Evolutionary conservation across 2,329 filamentous ascomycete genomes (phyloP).

Genomic region (Fusarium verticillioides): DNA sequence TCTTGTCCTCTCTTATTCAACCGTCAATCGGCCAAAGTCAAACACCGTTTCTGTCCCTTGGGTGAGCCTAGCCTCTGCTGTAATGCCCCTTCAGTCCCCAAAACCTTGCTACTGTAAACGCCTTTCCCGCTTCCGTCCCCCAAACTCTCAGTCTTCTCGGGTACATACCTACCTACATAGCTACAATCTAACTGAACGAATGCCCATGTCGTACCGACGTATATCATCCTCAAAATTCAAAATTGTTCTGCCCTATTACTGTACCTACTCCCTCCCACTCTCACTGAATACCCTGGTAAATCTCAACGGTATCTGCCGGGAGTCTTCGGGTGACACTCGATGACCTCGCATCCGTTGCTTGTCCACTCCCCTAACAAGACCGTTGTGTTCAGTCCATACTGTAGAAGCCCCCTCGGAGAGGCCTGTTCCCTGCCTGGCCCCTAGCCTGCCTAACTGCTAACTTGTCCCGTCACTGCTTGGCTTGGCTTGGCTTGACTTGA

Average conservation of each 20-base stretch:
- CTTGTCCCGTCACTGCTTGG: background rate
- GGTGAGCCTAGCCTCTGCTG: background rate
- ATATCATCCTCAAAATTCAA: conserved; percentile 13
- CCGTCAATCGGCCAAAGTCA: background rate
- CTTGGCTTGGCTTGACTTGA: background rate
- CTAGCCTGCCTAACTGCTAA: background rate
- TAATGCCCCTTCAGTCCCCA: background rate
- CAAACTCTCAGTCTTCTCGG: background rate
- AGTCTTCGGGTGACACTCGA: conserved; percentile 34
- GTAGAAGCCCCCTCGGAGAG: background rate
- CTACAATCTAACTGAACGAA: background rate
- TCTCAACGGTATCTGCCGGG: conserved; percentile 29
- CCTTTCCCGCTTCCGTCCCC: conserved; percentile 26
- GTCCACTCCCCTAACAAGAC: background rate
- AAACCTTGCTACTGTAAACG: conserved; percentile 7
- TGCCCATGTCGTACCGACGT: background rate
- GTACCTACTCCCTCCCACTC: background rate
- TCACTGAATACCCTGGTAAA: conserved; percentile 16
- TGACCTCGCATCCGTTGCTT: conserved; percentile 1
- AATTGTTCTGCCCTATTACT: conserved; percentile 6
- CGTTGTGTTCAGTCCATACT: background rate
- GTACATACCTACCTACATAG: background rate
- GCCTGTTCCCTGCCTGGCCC: conserved; percentile 21
- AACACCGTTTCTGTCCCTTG: background rate
- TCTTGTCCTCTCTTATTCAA: background rate